A percentile compares a stretch with the other conserved stretches of the same genome.
Conservation (phyloP, 306 rosid species). For the Prunus padus region DNA sequence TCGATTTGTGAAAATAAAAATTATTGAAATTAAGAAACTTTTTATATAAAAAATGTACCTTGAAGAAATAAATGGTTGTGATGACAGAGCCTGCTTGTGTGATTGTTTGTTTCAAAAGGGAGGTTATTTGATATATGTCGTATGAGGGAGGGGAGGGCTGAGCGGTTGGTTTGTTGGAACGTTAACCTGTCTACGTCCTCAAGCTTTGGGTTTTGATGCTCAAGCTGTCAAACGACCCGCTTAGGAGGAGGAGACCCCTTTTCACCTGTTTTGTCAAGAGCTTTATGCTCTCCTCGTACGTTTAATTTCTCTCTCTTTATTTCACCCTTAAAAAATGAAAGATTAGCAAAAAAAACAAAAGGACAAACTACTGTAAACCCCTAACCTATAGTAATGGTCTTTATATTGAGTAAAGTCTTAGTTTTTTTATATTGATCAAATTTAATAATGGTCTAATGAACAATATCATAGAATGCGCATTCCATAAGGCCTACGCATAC, state of each 20-base stretch:
- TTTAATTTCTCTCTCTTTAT: not conserved
- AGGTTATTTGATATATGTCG: not conserved
- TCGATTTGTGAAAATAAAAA: not conserved
- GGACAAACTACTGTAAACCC: too few species aligned
- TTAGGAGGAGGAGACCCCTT: not conserved
- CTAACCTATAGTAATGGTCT: too few species aligned
- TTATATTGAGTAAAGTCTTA: too few species aligned
- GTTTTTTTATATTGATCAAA: too few species aligned
- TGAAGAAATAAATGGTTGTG: not conserved
- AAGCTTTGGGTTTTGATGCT: not conserved
- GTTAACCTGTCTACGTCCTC: not conserved
- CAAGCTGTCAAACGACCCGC: not conserved
- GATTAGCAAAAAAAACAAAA: too few species aligned
- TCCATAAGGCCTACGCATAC: too few species aligned
- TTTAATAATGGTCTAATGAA: too few species aligned
- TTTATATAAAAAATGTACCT: not conserved
- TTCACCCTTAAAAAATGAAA: too few species aligned
- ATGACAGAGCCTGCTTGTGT: not conserved
- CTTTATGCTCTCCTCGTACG: not conserved
- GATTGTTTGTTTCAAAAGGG: not conserved
- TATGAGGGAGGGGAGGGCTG: not conserved
- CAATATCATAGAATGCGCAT: too few species aligned
- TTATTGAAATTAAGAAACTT: not conserved
- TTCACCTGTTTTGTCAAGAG: too few species aligned
- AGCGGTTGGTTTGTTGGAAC: not conserved